Percentiles rank a stretch among this genome's conserved stretches.
Evolutionary conservation across 371 early-diverging fungal species (phyloP).

Genomic region (Actinomucor elegans): DNA sequence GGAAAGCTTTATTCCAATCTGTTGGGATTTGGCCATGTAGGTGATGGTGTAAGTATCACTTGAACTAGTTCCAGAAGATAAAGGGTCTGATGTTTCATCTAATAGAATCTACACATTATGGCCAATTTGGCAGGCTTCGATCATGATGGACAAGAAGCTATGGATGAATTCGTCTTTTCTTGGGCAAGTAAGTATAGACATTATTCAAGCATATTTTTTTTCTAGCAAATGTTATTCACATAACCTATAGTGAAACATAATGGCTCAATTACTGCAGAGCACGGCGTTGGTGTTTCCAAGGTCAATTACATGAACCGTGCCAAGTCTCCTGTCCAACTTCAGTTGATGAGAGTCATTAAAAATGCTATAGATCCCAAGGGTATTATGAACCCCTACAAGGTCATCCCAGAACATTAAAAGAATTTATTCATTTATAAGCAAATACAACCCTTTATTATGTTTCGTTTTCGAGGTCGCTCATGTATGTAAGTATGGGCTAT

Average conservation of each 20-base stretch:
- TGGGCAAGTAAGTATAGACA: conserved; percentile 47
- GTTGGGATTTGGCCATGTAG: conserved; percentile 90
- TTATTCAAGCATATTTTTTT: not conserved
- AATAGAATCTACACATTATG: conserved; percentile 90
- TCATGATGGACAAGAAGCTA: conserved; percentile 44
- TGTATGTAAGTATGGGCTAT: not conserved
- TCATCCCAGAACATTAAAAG: conserved; percentile 41
- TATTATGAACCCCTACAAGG: conserved; percentile 86
- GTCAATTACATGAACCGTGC: conserved; percentile 51
- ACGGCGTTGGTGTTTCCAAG: conserved; percentile 69
- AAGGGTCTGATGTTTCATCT: no score
- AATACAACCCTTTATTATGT: not conserved
- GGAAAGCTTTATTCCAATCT: conserved; percentile 46
- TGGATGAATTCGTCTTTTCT: conserved; percentile 91
- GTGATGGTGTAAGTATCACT: conserved; percentile 61
- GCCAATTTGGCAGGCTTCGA: conserved; percentile 61
- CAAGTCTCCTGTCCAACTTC: conserved; percentile 54
- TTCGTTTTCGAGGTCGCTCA: not conserved
- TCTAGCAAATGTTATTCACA: not conserved
- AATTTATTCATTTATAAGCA: conserved; percentile 55
- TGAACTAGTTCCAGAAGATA: no score
- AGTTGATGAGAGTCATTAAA: conserved; percentile 69
- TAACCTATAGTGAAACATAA: conserved; percentile 20
- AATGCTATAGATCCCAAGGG: conserved; percentile 77
- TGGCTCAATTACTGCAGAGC: conserved; percentile 70